These are phyloP conservation scores for Lichtheimia hyalospora DNA, from an alignment of 371 early-diverging fungal species.

Conservation along the genomic window DNA sequence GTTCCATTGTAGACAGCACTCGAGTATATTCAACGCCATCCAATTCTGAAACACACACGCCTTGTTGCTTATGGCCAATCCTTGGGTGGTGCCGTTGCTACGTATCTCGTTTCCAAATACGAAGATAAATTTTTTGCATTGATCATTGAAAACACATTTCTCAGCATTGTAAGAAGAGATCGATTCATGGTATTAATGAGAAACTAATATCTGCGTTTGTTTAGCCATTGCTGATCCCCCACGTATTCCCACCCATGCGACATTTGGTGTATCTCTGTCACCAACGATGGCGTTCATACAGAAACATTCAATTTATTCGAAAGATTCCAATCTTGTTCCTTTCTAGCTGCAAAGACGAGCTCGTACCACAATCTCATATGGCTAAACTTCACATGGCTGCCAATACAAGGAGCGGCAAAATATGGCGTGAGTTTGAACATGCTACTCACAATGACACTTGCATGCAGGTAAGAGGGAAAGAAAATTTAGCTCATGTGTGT, in stretches of 20 bases:
- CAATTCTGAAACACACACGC: conserved; percentile 69
- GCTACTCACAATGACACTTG: conserved; percentile 95
- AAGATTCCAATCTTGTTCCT: conserved; percentile 83
- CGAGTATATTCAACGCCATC: conserved; percentile 79
- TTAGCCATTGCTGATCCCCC: conserved; percentile 85
- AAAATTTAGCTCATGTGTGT: background rate
- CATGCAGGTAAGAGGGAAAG: conserved; percentile 30
- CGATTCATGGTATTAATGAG: background rate
- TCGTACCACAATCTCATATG: conserved; percentile 93
- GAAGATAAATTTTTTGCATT: conserved; percentile 75
- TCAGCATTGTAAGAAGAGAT: conserved; percentile 67
- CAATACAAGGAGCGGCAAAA: conserved; percentile 55
- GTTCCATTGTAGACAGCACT: conserved; percentile 69
- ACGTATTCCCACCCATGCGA: conserved; percentile 76
- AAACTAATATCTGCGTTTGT: background rate
- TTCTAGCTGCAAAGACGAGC: conserved; percentile 79
- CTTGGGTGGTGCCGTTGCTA: conserved; percentile 95
- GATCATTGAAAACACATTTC: conserved; percentile 94
- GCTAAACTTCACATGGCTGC: conserved; percentile 64
- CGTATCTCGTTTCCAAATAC: conserved; percentile 76
- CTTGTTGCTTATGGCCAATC: conserved; percentile 93
- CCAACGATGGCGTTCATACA: conserved; percentile 88
- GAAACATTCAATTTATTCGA: conserved; percentile 64
- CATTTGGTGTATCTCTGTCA: conserved; percentile 80
- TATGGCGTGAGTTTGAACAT: conserved; percentile 68